Evolutionary conservation across 148 eudicot genomes (phyloP).

Genomic region (Fagopyrum homotropicum): DNA sequence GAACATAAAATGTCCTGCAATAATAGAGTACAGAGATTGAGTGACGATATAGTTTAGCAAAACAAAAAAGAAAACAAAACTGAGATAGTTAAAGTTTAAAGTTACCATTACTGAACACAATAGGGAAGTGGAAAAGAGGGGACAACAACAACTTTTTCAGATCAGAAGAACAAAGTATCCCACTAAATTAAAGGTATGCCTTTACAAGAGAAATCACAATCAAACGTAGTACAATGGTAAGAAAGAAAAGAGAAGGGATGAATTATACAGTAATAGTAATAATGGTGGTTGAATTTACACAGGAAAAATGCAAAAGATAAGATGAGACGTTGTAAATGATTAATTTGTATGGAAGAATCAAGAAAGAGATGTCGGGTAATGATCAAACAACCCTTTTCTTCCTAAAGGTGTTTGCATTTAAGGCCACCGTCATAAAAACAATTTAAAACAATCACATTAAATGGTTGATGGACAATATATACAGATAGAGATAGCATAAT

Average conservation of each 20-base stretch:
- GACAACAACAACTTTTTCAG: conserved; percentile 6
- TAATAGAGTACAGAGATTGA: background rate
- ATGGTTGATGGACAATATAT: background rate
- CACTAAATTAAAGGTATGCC: conserved; percentile 5
- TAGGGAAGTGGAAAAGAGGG: background rate
- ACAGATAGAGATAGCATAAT: background rate
- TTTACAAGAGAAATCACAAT: conserved; percentile 8
- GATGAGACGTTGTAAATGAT: conserved; percentile 28
- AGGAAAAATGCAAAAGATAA: conserved; percentile 8
- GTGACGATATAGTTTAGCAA: background rate
- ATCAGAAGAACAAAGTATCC: conserved; percentile 4
- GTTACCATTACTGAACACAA: background rate
- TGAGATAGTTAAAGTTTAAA: background rate
- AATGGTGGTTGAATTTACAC: background rate
- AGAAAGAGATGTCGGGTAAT: background rate
- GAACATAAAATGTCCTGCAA: conserved; percentile 45
- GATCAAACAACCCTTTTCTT: background rate
- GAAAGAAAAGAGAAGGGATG: conserved; percentile 5
- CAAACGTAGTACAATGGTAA: background rate
- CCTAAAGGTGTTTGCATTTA: conserved; percentile 8
- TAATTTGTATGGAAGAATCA: conserved; percentile 15
- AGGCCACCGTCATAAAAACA: background rate
- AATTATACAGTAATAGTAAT: background rate
- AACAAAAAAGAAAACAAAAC: background rate
- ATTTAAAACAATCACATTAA: background rate